These are phyloP conservation scores for Calycina marina DNA, from an alignment of 2,329 filamentous ascomycete species.

Conservation along the genomic window DNA sequence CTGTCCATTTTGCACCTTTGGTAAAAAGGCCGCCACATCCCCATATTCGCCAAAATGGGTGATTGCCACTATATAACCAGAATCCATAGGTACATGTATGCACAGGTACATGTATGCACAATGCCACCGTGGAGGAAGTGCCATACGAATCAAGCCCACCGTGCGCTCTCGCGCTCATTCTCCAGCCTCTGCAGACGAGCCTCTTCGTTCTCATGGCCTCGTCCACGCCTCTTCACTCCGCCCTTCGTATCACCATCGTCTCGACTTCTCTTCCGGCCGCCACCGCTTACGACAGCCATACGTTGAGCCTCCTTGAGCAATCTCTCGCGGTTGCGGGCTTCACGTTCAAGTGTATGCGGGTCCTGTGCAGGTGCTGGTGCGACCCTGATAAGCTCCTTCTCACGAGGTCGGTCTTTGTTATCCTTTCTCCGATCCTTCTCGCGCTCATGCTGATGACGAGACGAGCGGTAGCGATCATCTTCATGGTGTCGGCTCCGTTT, in stretches of 20 bases:
- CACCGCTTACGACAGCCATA: constrained; percentile 37
- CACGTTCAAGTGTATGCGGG: constrained; percentile 51
- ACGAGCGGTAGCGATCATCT: constrained; percentile 23
- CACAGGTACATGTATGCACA: too few species aligned
- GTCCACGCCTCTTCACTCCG: constrained; percentile 30
- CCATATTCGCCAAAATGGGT: too few species aligned
- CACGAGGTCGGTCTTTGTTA: constrained; percentile 8
- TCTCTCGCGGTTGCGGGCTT: constrained; percentile 49
- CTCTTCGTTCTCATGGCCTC: constrained; percentile 19
- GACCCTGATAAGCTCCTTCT: constrained; percentile 8
- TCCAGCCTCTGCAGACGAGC: constrained; percentile 31
- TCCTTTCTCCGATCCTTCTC: constrained; percentile 19
- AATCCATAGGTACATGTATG: too few species aligned
- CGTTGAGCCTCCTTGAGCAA: constrained; percentile 55
- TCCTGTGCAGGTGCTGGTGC: constrained; percentile 11
- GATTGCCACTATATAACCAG: too few species aligned
- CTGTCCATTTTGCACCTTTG: too few species aligned
- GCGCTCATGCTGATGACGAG: constrained; percentile 26
- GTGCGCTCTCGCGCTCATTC: constrained; percentile 38
- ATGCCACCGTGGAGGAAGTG: too few species aligned
- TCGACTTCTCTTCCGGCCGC: constrained; percentile 28
- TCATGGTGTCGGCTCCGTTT: constrained; percentile 10
- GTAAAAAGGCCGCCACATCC: too few species aligned
- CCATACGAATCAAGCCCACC: constrained; percentile 22
- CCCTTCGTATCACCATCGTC: constrained; percentile 34